Conservation (phyloP, 2,329 filamentous ascomycete genomes). For the Dactylellina cionopaga region DNA sequence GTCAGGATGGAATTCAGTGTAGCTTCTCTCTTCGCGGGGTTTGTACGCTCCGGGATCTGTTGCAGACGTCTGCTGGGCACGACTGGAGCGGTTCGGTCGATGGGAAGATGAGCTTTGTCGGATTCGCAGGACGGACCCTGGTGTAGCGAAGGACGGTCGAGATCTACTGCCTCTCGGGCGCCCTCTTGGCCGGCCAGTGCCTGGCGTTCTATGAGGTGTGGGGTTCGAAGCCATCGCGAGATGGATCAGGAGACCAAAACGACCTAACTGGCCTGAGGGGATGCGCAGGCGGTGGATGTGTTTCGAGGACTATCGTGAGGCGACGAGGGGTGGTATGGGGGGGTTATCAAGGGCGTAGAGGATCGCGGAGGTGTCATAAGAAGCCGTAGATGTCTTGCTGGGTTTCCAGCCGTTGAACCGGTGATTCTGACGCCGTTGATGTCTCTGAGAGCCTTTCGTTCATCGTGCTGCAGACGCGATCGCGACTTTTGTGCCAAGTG, state of each 20-base stretch:
- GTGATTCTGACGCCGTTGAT: conserved; percentile 18
- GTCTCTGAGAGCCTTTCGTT: conserved; percentile 14
- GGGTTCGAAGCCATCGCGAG: conserved; percentile 37
- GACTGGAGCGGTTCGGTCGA: conserved; percentile 34
- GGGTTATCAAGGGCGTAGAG: conserved; percentile 10
- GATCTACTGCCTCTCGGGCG: conserved; percentile 49
- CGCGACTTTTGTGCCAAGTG: conserved; percentile 44
- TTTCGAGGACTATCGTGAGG: conserved; percentile 28
- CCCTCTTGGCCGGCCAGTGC: conserved; percentile 46
- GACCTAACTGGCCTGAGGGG: conserved; percentile 17
- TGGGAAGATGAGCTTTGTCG: conserved; percentile 28
- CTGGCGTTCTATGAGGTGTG: conserved; percentile 43
- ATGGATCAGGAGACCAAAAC: not conserved
- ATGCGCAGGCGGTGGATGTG: not conserved
- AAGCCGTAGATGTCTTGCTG: conserved; percentile 13
- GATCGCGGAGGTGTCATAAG: conserved; percentile 23
- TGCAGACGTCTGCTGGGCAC: conserved; percentile 29
- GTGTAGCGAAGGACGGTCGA: conserved; percentile 41
- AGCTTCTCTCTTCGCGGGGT: conserved; percentile 92
- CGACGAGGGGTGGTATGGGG: not conserved
- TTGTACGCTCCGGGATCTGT: conserved; percentile 91
- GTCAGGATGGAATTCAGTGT: conserved; percentile 97
- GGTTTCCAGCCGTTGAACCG: conserved; percentile 9
- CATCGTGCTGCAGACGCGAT: conserved; percentile 43
- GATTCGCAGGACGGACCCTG: conserved; percentile 24